Evolutionary conservation across 2,329 filamentous ascomycete genomes (phyloP).

Genomic region (Triangularia verruculosa): DNA sequence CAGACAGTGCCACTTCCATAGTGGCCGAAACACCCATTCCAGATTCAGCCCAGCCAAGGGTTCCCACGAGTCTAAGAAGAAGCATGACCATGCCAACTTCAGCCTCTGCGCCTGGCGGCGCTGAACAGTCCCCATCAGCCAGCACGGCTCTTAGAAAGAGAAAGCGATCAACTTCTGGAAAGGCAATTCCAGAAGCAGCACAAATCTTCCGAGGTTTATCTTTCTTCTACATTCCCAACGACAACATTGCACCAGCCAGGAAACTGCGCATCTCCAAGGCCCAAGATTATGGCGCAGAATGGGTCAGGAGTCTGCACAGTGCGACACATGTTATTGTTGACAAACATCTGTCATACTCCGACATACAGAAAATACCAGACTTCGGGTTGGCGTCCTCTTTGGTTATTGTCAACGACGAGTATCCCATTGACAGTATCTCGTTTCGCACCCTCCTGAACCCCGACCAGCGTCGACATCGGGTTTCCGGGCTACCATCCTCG

Average conservation of each 20-base stretch:
- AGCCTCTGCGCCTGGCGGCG: conserved; percentile 10
- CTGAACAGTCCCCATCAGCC: conserved; percentile 24
- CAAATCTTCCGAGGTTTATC: conserved; percentile 59
- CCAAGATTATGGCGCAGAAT: conserved; percentile 69
- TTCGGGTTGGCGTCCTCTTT: conserved; percentile 28
- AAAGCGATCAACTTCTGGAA: conserved; percentile 43
- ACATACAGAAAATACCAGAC: conserved; percentile 49
- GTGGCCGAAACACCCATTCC: conserved; percentile 34
- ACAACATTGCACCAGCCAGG: conserved; percentile 66
- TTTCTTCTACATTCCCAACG: conserved; percentile 79
- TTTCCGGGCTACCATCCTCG: conserved; percentile 46
- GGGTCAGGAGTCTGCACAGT: conserved; percentile 56
- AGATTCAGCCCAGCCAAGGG: conserved; percentile 22
- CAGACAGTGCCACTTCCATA: conserved; percentile 24
- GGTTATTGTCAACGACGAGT: conserved; percentile 64
- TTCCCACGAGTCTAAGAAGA: conserved; percentile 23
- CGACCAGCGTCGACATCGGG: conserved; percentile 55
- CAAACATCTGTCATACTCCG: conserved; percentile 58
- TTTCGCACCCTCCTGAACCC: conserved; percentile 58
- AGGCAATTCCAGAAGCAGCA: conserved; percentile 48
- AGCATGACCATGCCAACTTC: conserved; percentile 35
- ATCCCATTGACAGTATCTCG: conserved; percentile 65
- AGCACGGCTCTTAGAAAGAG: conserved; percentile 39
- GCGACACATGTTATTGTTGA: conserved; percentile 83
- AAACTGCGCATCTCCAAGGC: conserved; percentile 71